A percentile compares a stretch with the other conserved stretches of the same genome.
Conservation (phyloP, 2,329 filamentous ascomycete species). For the Byssothecium circinans region DNA sequence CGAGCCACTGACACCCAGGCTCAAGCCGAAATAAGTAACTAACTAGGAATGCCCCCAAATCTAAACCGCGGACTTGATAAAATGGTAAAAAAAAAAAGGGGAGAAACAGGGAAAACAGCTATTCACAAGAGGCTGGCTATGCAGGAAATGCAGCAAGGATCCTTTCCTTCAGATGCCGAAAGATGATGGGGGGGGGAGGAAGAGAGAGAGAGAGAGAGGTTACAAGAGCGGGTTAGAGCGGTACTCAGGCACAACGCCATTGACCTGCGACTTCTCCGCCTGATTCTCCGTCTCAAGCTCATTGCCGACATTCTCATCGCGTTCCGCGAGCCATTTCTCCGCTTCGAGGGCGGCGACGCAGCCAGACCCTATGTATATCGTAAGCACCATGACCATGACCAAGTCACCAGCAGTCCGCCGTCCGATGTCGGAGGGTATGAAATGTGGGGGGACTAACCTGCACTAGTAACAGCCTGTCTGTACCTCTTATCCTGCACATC, state of each 20-base stretch:
- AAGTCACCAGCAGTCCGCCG: too few relatives aligned
- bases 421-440: conserved; percentile 3
- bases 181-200: not conserved
- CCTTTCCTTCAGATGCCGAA: not conserved
- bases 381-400: too few relatives aligned
- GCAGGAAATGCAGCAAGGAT: conserved; percentile 2
- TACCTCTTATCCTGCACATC: conserved; percentile 99
- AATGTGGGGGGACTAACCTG: conserved; percentile 63
- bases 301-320: conserved; percentile 59
- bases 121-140: not conserved
- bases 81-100: not conserved
- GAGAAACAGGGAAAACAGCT: not conserved
- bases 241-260: conserved; percentile 63
- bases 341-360: conserved; percentile 96
- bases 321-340: conserved; percentile 86
- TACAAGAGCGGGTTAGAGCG: conserved; percentile 66
- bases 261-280: conserved; percentile 53
- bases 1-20: conserved; percentile 6
- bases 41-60: not conserved
- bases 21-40: conserved; percentile 5
- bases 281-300: conserved; percentile 53
- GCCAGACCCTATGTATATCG: conserved; percentile 68
- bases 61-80: not conserved
- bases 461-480: conserved; percentile 95
- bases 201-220: not conserved